These are phyloP conservation scores for Entoloma clypeatum DNA, from an alignment of 1,284 basidiomycete species.

Conservation along the genomic window DNA sequence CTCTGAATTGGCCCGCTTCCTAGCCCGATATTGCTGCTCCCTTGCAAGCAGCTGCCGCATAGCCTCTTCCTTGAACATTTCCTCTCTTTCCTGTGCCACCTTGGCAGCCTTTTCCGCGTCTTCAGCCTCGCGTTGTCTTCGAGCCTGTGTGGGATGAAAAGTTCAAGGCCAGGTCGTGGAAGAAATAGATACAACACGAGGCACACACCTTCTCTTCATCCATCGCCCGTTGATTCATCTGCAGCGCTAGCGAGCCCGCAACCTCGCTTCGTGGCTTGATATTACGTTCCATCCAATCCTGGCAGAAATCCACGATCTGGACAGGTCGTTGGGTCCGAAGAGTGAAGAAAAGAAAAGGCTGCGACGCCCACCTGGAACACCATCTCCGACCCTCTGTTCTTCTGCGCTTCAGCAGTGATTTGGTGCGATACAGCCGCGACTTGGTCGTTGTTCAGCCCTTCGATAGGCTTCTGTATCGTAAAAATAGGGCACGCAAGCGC, in stretches of 20 bases:
- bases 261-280: constrained; percentile 56
- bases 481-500: constrained; percentile 62
- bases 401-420: constrained; percentile 61
- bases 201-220: constrained; percentile 57
- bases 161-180: constrained; percentile 7
- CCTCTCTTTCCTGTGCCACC: constrained; percentile 53
- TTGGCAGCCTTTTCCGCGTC: constrained; percentile 44
- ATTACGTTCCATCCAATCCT: constrained; percentile 65
- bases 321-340: constrained; percentile 7
- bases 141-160: constrained; percentile 30
- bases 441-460: constrained; percentile 52
- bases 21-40: constrained; percentile 50
- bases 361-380: constrained; percentile 58
- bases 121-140: constrained; percentile 47
- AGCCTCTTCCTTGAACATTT: constrained; percentile 59
- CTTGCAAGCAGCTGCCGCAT: constrained; percentile 50
- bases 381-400: constrained; percentile 61
- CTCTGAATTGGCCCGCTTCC: constrained; percentile 62
- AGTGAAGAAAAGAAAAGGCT: constrained; percentile 2
- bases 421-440: constrained; percentile 49
- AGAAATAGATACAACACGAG: background rate
- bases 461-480: constrained; percentile 59
- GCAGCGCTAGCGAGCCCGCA: constrained; percentile 63
- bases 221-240: constrained; percentile 67
- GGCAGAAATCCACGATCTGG: constrained; percentile 61